Evolutionary conservation across 2,329 filamentous ascomycete genomes (phyloP).

Genomic region (Dendrostoma leiphaemia): DNA sequence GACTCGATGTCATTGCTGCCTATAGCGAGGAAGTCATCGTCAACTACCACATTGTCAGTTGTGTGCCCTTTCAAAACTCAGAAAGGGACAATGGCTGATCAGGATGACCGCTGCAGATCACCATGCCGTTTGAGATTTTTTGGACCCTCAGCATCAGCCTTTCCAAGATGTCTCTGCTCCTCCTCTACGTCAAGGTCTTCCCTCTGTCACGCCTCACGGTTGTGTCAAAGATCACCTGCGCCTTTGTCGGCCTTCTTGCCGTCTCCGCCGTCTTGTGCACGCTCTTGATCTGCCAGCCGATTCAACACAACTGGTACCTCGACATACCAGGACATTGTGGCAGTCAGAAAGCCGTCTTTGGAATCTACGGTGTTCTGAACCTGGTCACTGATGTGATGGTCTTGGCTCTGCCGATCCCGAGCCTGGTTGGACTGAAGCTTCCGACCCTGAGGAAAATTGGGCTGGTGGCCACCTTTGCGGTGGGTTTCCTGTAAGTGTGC

Average conservation of each 20-base stretch:
- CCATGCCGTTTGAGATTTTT: constrained; percentile 9
- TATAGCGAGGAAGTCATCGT: not conserved
- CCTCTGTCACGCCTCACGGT: constrained; percentile 5
- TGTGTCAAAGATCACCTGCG: constrained; percentile 18
- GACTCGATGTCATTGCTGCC: not conserved
- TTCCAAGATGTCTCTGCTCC: constrained; percentile 12
- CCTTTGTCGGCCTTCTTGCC: constrained; percentile 20
- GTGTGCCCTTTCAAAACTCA: not conserved
- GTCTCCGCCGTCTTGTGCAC: constrained; percentile 20
- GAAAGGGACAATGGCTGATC: not conserved
- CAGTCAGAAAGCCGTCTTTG: constrained; percentile 19
- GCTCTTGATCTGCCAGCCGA: constrained; percentile 17
- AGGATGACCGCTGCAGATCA: not conserved
- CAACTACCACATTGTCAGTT: constrained; percentile 10
- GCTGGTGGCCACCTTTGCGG: constrained; percentile 5
- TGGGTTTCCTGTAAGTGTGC: constrained; percentile 7
- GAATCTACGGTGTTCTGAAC: constrained; percentile 14
- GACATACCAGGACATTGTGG: constrained; percentile 19
- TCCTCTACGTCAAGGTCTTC: constrained; percentile 14
- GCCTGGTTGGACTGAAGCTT: constrained; percentile 7
- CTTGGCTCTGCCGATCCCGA: constrained; percentile 6
- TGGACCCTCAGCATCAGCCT: constrained; percentile 14
- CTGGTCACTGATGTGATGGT: constrained; percentile 12
- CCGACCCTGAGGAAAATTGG: constrained; percentile 2
- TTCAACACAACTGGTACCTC: constrained; percentile 29